Evolutionary conservation across 2,329 filamentous ascomycete genomes (phyloP).

Genomic region (Dothideomycetes sp.): DNA sequence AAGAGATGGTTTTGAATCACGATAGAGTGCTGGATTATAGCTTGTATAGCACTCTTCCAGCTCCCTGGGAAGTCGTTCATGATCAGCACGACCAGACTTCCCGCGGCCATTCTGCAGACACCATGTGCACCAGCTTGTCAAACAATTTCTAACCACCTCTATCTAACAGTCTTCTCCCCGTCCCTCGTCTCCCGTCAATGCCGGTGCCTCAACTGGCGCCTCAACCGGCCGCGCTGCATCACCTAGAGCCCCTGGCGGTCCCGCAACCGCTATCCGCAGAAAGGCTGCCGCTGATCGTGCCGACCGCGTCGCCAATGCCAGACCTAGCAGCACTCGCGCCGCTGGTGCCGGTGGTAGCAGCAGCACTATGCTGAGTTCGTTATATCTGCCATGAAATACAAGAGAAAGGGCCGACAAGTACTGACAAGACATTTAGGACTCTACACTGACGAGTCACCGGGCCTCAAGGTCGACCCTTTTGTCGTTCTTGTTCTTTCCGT

Average conservation of each 20-base stretch:
- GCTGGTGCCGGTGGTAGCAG: slow-evolving; percentile 92
- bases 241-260: slow-evolving; percentile 82
- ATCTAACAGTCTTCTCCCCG: slow-evolving; percentile 28
- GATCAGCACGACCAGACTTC: too few species aligned
- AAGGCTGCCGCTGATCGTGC: slow-evolving; percentile 95
- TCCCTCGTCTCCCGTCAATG: slow-evolving; percentile 31
- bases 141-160: too few species aligned
- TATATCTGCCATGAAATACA: background rate
- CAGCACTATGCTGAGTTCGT: slow-evolving; percentile 95
- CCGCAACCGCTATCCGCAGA: slow-evolving; percentile 88
- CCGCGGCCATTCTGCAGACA: too few species aligned
- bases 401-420: background rate
- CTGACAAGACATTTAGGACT: slow-evolving; percentile 49
- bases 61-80: too few species aligned
- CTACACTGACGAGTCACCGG: slow-evolving; percentile 97
- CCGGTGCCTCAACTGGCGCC: slow-evolving; percentile 52
- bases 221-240: slow-evolving; percentile 71
- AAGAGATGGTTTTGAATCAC: too few species aligned
- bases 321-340: slow-evolving; percentile 83
- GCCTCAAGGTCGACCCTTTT: slow-evolving; percentile 94
- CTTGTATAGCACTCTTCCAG: too few species aligned
- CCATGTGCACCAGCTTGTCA: too few species aligned
- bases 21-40: too few species aligned
- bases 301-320: slow-evolving; percentile 89
- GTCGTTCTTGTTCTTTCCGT: slow-evolving; percentile 93